A percentile compares a stretch with the other conserved stretches of the same genome.
phyloP scores from a whole-genome alignment of 176 grass and related monocot genomes.

The Rhynchospora tenuis region DNA sequence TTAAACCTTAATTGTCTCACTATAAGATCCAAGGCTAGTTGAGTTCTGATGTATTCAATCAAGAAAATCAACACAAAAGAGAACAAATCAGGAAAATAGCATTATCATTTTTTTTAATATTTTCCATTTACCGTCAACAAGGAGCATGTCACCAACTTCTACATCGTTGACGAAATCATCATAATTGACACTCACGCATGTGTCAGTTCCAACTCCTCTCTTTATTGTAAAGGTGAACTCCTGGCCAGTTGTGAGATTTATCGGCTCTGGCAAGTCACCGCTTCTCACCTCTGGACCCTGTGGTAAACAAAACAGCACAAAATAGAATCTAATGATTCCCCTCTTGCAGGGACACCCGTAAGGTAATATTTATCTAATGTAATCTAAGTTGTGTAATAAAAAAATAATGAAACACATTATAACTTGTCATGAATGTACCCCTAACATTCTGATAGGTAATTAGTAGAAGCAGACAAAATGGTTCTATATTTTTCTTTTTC shows the following conservation, averaged over 20 bases:
- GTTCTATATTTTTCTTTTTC: background rate
- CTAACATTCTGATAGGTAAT: background rate
- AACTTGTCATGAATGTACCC: background rate
- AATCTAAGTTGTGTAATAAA: background rate
- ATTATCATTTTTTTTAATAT: background rate
- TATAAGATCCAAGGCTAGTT: background rate
- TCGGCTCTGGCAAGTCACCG: conserved; percentile 86
- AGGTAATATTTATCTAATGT: background rate
- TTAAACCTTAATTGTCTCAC: background rate
- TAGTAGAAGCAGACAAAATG: background rate
- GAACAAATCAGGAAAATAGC: background rate
- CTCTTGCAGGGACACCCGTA: background rate
- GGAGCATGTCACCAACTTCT: conserved; percentile 90
- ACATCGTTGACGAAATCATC: conserved; percentile 96
- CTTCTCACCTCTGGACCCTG: conserved; percentile 97
- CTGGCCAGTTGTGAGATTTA: conserved; percentile 48
- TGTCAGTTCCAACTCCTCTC: conserved; percentile 79
- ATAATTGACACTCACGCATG: conserved; percentile 92
- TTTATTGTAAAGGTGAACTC: conserved; percentile 88
- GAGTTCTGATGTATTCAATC: background rate
- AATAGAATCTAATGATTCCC: conserved; percentile 10
- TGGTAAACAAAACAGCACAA: conserved; percentile 26
- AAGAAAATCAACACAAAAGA: background rate
- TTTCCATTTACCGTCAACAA: conserved; percentile 72
- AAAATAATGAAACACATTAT: background rate